Conservation (phyloP, 441 rosid species). For the Bocquillonia castaneifolia region DNA sequence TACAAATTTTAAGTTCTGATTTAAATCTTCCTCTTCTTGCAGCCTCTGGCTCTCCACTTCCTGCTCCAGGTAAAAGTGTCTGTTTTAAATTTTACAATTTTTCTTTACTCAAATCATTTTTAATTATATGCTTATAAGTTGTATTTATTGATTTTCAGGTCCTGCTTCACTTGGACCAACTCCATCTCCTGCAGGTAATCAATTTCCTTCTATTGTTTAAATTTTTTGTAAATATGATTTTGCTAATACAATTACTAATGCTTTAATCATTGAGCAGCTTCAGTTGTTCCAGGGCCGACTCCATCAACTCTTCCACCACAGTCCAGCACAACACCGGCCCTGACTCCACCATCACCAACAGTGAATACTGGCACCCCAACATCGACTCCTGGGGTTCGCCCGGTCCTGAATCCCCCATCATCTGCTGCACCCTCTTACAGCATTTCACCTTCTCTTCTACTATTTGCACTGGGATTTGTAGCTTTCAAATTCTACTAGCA, state of each 20-base stretch:
- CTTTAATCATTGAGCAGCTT: constrained; percentile 22
- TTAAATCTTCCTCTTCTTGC: constrained; percentile 19
- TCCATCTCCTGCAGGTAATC: constrained; percentile 40
- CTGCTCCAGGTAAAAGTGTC: constrained; percentile 58
- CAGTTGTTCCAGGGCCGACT: constrained; percentile 52
- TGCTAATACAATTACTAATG: not conserved
- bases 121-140: not conserved
- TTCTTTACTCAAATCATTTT: too few species aligned
- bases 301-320: constrained; percentile 55
- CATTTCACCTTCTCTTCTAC: constrained; percentile 41
- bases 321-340: constrained; percentile 39
- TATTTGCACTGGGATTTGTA: constrained; percentile 36
- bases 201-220: not conserved
- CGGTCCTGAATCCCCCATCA: constrained; percentile 49
- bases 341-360: constrained; percentile 49
- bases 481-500: constrained; percentile 37
- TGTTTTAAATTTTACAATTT: too few species aligned
- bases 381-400: constrained; percentile 43
- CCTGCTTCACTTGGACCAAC: constrained; percentile 38
- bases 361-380: constrained; percentile 37
- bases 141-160: constrained; percentile 25
- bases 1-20: not conserved
- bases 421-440: constrained; percentile 34
- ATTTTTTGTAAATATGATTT: too few species aligned
- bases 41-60: constrained; percentile 58